Conservation (phyloP, 2,329 filamentous ascomycete species). For the Aureobasidium mangrovei region DNA sequence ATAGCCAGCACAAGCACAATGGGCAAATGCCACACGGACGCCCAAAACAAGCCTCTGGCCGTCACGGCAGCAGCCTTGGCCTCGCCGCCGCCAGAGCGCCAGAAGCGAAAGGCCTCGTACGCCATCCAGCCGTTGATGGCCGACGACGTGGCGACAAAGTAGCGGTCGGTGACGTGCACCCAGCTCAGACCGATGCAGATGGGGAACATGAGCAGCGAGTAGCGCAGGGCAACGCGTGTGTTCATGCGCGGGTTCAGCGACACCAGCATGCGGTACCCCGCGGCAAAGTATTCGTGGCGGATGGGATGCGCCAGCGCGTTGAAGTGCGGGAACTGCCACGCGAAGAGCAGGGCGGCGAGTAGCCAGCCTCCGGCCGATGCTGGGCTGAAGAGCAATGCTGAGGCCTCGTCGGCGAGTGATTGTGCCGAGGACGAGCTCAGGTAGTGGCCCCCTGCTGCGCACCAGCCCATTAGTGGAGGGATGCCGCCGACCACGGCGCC, state of each 20-base stretch:
- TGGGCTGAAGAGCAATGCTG: conserved; percentile 28
- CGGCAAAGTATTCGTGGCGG: conserved; percentile 73
- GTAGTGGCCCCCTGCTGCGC: conserved; percentile 81
- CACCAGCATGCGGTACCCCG: conserved; percentile 62
- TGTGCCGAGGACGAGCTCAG: conserved; percentile 2
- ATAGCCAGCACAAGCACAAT: conserved; percentile 83
- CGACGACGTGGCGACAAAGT: conserved; percentile 70
- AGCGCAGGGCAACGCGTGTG: conserved; percentile 76
- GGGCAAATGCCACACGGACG: conserved; percentile 92
- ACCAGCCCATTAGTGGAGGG: conserved; percentile 96
- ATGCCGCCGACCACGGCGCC: conserved; percentile 89
- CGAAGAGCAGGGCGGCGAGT: conserved; percentile 72
- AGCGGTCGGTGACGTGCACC: conserved; percentile 73
- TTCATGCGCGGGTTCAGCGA: conserved; percentile 86
- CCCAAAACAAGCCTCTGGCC: conserved; percentile 86
- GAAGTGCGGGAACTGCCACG: conserved; percentile 98
- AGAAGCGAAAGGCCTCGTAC: conserved; percentile 72
- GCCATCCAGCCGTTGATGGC: conserved; percentile 81
- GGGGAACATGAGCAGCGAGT: conserved; percentile 77
- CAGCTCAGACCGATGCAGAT: conserved; percentile 75
- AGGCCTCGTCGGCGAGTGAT: conserved; percentile 21
- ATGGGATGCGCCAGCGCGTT: conserved; percentile 88
- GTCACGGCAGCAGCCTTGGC: conserved; percentile 43
- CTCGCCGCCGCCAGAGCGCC: conserved; percentile 64
- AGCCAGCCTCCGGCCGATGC: conserved; percentile 68